Evolutionary conservation across 495 filamentous ascomycete genomes (phyloP).

Genomic region (Hypoxylon fragiforme): DNA sequence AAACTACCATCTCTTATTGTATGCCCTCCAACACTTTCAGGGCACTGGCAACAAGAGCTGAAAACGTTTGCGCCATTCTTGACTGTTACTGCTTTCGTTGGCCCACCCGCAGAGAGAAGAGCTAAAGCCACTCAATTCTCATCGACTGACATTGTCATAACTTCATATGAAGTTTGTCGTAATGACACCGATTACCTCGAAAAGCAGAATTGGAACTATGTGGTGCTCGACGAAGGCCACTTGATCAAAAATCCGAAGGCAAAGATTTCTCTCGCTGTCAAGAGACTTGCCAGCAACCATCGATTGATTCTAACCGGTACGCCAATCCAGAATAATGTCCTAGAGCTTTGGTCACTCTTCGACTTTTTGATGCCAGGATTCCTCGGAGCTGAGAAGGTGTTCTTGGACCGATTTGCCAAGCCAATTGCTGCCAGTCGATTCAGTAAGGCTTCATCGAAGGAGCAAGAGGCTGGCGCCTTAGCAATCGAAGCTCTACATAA

Average conservation of each 20-base stretch:
- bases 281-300: constrained; percentile 85
- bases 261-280: constrained; percentile 89
- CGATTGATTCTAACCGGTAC: constrained; percentile 95
- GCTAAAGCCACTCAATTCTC: constrained; percentile 67
- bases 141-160: constrained; percentile 88
- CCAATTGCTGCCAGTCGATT: constrained; percentile 94
- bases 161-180: constrained; percentile 94
- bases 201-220: constrained; percentile 92
- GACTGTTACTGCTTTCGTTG: constrained; percentile 83
- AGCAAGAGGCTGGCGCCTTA: constrained; percentile 94
- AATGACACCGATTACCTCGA: constrained; percentile 88
- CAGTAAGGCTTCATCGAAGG: constrained; percentile 95
- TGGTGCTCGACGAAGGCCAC: constrained; percentile 95
- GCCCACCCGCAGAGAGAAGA: constrained; percentile 76
- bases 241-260: constrained; percentile 98
- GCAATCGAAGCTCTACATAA: constrained; percentile 98
- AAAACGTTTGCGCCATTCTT: constrained; percentile 94
- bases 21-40: constrained; percentile 95
- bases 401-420: constrained; percentile 95
- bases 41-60: constrained; percentile 98
- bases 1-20: constrained; percentile 90
- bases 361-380: constrained; percentile 99
- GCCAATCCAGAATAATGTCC: constrained; percentile 96
- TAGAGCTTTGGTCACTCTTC: constrained; percentile 98
- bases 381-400: constrained; percentile 97